phyloP scores from a whole-genome alignment of 208 protist species.

The Leishmania braziliensis region DNA sequence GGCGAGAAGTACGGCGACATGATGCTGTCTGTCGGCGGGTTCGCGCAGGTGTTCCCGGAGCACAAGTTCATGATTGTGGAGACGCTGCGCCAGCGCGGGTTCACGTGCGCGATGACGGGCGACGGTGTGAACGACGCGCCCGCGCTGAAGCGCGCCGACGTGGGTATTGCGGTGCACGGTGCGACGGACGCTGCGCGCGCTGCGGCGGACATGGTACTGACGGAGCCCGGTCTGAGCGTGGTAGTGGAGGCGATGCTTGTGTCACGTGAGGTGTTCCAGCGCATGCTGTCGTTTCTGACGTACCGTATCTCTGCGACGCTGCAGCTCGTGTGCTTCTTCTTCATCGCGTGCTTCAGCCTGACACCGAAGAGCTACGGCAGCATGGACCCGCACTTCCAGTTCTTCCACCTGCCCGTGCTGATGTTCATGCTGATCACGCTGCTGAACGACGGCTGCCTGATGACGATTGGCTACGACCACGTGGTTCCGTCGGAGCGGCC shows the following conservation, averaged over 20 bases:
- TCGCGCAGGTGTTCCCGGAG: slow-evolving; percentile 95
- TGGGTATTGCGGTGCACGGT: slow-evolving; percentile 95
- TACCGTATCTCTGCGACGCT: slow-evolving; percentile 84
- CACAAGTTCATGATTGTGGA: slow-evolving; percentile 96
- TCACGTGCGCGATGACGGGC: slow-evolving; percentile 96
- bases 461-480: slow-evolving; percentile 79
- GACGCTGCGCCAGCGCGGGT: slow-evolving; percentile 85
- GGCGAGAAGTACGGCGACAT: slow-evolving; percentile 71
- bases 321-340: slow-evolving; percentile 86
- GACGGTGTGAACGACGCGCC: slow-evolving; percentile 79
- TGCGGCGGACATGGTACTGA: slow-evolving; percentile 96
- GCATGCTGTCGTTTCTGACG: slow-evolving; percentile 91
- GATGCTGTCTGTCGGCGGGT: slow-evolving; percentile 73
- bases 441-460: slow-evolving; percentile 78
- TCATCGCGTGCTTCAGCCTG: slow-evolving; percentile 81
- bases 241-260: slow-evolving; percentile 94
- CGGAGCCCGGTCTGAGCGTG: slow-evolving; percentile 89
- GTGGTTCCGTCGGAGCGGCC: slow-evolving; percentile 55
- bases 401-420: slow-evolving; percentile 87
- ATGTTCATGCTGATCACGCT: slow-evolving; percentile 94
- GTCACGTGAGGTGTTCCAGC: slow-evolving; percentile 94
- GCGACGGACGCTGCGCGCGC: slow-evolving; percentile 93
- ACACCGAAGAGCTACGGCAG: slow-evolving; percentile 69
- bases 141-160: slow-evolving; percentile 93
- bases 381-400: slow-evolving; percentile 63